A percentile compares a stretch with the other conserved stretches of the same genome.
phyloP scores from a whole-genome alignment of 805 yeast genomes.

The Suhomyces prunicola region DNA sequence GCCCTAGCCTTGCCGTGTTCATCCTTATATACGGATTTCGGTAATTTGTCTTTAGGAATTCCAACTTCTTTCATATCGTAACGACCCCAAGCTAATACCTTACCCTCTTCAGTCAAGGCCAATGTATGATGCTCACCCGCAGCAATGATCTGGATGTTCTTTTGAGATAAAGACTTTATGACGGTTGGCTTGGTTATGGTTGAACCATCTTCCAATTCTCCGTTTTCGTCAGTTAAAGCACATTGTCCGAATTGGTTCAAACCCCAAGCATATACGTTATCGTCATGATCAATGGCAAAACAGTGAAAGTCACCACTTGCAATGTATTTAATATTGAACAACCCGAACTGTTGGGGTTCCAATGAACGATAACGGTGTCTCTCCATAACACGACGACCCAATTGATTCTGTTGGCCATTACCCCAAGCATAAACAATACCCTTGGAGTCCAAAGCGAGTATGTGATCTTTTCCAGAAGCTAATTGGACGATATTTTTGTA shows the following conservation, averaged over 20 bases:
- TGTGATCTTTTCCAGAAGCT: constrained; percentile 91
- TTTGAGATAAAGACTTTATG: constrained; percentile 59
- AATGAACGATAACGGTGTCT: constrained; percentile 70
- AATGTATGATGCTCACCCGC: constrained; percentile 96
- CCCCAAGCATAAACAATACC: constrained; percentile 98
- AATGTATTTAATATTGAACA: constrained; percentile 71
- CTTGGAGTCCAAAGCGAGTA: constrained; percentile 74
- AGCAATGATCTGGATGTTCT: constrained; percentile 57
- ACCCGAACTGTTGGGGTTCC: constrained; percentile 81
- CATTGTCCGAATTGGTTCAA: constrained; percentile 96
- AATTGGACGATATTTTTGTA: constrained; percentile 72
- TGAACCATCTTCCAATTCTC: constrained; percentile 81
- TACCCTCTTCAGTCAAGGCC: constrained; percentile 70
- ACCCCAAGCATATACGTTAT: constrained; percentile 86
- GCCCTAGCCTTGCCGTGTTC: constrained; percentile 78
- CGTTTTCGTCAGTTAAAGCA: constrained; percentile 60
- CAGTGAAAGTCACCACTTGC: constrained; percentile 96
- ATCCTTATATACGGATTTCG: constrained; percentile 72
- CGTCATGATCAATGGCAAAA: constrained; percentile 78
- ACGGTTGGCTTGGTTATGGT: constrained; percentile 73
- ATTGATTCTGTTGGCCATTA: constrained; percentile 87
- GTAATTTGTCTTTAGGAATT: constrained; percentile 60
- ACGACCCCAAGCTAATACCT: constrained; percentile 83
- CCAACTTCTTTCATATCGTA: constrained; percentile 94
- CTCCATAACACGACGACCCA: constrained; percentile 82